A percentile compares a stretch with the other conserved stretches of the same genome.
These are phyloP conservation scores for Aquilaria yunnanensis DNA, from an alignment of 345 rosid genomes.

Conservation along the genomic window DNA sequence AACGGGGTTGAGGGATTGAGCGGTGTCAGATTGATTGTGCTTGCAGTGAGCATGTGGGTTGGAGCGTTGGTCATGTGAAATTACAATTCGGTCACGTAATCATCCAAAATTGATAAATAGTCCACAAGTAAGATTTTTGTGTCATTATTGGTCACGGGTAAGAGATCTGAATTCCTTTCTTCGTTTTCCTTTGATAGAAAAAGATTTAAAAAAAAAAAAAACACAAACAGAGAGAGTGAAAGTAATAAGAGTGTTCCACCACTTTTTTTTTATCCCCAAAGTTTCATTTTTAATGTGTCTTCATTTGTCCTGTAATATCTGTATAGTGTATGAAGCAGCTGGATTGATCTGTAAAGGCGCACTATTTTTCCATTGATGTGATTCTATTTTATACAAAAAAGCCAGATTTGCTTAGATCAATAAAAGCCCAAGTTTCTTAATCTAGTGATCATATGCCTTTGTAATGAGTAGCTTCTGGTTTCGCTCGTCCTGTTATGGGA, in stretches of 20 bases:
- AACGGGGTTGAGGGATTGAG: slow-evolving; percentile 35
- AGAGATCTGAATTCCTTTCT: slow-evolving; percentile 2
- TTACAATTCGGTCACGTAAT: no score
- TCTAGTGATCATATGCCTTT: no score
- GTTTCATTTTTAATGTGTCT: neutral
- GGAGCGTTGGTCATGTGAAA: slow-evolving; percentile 32
- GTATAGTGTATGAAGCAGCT: slow-evolving; percentile 5
- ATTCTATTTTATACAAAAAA: no score
- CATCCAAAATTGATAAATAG: no score
- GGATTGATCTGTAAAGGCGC: slow-evolving; percentile 16
- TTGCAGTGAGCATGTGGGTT: slow-evolving; percentile 33
- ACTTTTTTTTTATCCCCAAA: no score
- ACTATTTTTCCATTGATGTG: neutral
- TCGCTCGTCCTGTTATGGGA: no score
- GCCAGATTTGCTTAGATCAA: no score
- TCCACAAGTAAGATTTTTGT: neutral
- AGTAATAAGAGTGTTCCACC: no score
- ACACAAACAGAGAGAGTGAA: no score
- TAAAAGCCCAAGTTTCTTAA: no score
- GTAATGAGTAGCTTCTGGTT: no score
- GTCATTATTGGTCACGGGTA: slow-evolving; percentile 1
- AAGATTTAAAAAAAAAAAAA: slow-evolving; percentile 1
- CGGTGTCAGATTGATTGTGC: slow-evolving; percentile 29
- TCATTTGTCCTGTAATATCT: neutral
- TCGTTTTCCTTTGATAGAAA: slow-evolving; percentile 2